Evolutionary conservation across 2,329 filamentous ascomycete species (phyloP).

Genomic region (Coniosporium tulheliwenetii): DNA sequence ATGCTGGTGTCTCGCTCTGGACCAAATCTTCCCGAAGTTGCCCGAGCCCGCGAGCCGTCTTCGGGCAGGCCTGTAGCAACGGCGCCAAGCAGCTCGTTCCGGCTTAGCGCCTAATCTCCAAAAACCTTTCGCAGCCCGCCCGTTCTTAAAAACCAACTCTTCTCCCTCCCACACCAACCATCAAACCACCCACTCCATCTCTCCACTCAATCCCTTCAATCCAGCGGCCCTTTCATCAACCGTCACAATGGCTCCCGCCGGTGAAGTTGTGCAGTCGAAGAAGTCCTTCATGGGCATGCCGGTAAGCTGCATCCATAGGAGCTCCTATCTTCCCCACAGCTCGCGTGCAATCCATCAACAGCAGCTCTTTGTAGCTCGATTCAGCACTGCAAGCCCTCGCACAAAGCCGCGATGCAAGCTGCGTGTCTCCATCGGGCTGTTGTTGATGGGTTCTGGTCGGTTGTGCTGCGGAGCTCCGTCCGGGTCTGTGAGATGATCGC

Average conservation of each 20-base stretch:
- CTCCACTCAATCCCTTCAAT: constrained; percentile 9
- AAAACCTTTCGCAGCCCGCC: too few relatives aligned
- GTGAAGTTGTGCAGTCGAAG: constrained; percentile 32
- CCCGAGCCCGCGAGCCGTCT: too few relatives aligned
- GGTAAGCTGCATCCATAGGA: constrained; percentile 13
- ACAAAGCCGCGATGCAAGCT: too few relatives aligned
- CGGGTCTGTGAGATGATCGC: constrained; percentile 3
- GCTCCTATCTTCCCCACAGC: constrained; percentile 5
- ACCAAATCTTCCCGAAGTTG: too few relatives aligned
- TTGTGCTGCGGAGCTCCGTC: constrained; percentile 1
- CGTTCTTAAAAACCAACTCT: too few relatives aligned
- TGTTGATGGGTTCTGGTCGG: neutral
- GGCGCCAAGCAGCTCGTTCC: too few relatives aligned
- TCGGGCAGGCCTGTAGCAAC: too few relatives aligned
- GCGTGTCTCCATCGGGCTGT: neutral
- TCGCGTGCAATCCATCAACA: constrained; percentile 1
- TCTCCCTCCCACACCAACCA: too few relatives aligned
- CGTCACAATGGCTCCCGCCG: constrained; percentile 23
- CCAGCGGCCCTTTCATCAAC: constrained; percentile 21
- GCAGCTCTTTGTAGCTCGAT: neutral
- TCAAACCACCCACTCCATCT: neutral
- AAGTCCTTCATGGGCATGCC: constrained; percentile 40
- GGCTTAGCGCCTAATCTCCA: too few relatives aligned
- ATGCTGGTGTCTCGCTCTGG: too few relatives aligned
- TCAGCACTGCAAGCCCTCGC: too few relatives aligned